A percentile compares a stretch with the other conserved stretches of the same genome.
These are phyloP conservation scores for Nectriaceae sp. DNA, from an alignment of 2,329 filamentous ascomycete species.

Conservation along the genomic window DNA sequence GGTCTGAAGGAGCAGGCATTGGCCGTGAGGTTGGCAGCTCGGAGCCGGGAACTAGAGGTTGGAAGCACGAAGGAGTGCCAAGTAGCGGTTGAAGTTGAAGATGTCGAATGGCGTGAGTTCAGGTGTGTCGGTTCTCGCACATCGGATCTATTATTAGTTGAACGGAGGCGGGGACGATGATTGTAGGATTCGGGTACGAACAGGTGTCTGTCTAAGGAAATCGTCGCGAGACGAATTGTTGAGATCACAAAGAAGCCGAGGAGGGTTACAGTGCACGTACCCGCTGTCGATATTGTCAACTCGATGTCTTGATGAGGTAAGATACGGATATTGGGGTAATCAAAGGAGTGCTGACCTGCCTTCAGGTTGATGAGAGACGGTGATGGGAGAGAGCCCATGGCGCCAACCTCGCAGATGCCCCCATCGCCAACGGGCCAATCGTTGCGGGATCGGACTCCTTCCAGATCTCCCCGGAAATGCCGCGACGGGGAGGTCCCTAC, in stretches of 20 bases:
- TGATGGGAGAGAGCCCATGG: too few species aligned
- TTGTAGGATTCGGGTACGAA: not conserved
- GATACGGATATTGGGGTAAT: too few species aligned
- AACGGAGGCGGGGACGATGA: conserved; percentile 14
- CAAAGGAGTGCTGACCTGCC: too few species aligned
- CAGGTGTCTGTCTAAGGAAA: not conserved
- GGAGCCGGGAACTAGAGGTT: not conserved
- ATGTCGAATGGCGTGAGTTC: conserved; percentile 14
- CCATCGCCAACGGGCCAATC: too few species aligned
- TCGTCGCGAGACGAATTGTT: too few species aligned
- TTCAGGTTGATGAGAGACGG: too few species aligned
- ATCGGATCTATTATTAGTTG: conserved; percentile 22
- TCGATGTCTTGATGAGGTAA: too few species aligned
- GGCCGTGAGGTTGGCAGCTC: not conserved
- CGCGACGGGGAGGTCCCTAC: conserved; percentile 25
- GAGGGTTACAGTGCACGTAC: too few species aligned
- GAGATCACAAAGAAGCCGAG: too few species aligned
- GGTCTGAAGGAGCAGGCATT: not conserved
- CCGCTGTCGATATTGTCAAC: too few species aligned
- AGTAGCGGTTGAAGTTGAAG: not conserved
- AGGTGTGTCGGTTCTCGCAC: conserved; percentile 16
- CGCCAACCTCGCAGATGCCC: too few species aligned
- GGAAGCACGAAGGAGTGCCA: not conserved
- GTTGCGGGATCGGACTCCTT: conserved; percentile 9
- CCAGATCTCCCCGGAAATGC: conserved; percentile 25